phyloP scores from a whole-genome alignment of 345 rosid genomes.

The Salix caprea region DNA sequence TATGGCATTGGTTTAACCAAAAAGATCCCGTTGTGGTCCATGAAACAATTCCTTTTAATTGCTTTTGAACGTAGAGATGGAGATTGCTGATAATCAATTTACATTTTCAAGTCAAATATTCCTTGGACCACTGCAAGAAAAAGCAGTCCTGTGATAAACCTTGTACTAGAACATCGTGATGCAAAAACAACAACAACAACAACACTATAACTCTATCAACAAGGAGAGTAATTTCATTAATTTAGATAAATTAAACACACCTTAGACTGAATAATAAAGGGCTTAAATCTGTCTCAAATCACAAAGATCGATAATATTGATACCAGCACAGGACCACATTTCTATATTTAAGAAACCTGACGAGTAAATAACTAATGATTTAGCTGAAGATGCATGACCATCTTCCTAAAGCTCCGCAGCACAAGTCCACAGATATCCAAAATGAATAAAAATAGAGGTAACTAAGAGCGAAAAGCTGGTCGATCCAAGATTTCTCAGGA shows the following conservation, averaged over 20 bases:
- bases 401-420: conserved; percentile 13
- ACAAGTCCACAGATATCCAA: conserved; percentile 2
- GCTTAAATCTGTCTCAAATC: not conserved
- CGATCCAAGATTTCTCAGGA: not conserved
- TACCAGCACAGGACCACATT: conserved; percentile 19
- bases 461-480: not conserved
- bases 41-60: conserved; percentile 8
- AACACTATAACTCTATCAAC: not conserved
- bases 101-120: conserved; percentile 21
- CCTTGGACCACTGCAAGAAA: conserved; percentile 29
- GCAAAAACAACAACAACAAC: too few species aligned
- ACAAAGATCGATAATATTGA: not conserved
- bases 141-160: conserved; percentile 7
- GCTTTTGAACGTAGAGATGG: conserved; percentile 21
- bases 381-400: conserved; percentile 4
- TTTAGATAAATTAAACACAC: not conserved
- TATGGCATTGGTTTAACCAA: conserved; percentile 20
- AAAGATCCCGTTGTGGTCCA: conserved; percentile 28
- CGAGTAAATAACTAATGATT: conserved; percentile 15
- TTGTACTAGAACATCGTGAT: not conserved
- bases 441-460: not conserved
- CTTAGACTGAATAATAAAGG: not conserved
- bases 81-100: not conserved
- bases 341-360: conserved; percentile 18
- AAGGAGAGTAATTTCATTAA: not conserved